A percentile compares a stretch with the other conserved stretches of the same genome.
Conservation (phyloP, 306 rosid species). For the Medicago lupulina region DNA sequence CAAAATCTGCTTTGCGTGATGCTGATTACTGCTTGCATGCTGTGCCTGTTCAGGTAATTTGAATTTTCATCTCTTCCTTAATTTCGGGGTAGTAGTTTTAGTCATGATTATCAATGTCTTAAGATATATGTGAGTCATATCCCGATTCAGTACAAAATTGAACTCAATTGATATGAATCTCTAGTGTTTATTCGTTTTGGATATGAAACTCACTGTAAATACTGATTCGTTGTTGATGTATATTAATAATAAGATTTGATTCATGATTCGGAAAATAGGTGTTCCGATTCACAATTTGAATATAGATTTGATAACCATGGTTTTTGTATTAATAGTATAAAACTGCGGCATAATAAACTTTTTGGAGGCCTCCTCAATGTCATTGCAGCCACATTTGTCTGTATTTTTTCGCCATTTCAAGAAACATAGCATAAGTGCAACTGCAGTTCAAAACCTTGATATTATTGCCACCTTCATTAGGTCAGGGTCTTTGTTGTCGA, state of each 20-base stretch:
- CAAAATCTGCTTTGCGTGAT: constrained; percentile 70
- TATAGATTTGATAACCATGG: too few relatives aligned
- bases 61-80: background rate
- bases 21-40: constrained; percentile 94
- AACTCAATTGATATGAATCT: too few relatives aligned
- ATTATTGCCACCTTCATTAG: background rate
- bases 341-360: background rate
- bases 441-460: background rate
- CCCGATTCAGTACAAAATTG: too few relatives aligned
- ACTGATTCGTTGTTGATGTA: too few relatives aligned
- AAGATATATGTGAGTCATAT: too few relatives aligned
- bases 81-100: background rate
- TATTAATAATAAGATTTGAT: too few relatives aligned
- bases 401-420: background rate
- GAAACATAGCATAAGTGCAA: background rate
- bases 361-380: background rate
- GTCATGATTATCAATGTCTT: too few relatives aligned
- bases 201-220: too few relatives aligned
- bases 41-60: constrained; percentile 92
- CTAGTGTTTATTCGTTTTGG: too few relatives aligned
- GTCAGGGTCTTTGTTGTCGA: constrained; percentile 1
- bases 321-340: too few relatives aligned
- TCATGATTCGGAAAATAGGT: too few relatives aligned
- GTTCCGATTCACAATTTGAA: too few relatives aligned
- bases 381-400: background rate